Base-by-base conservation (phyloP, 2,329 filamentous ascomycete species). In the Colletotrichum karsti region DNA sequence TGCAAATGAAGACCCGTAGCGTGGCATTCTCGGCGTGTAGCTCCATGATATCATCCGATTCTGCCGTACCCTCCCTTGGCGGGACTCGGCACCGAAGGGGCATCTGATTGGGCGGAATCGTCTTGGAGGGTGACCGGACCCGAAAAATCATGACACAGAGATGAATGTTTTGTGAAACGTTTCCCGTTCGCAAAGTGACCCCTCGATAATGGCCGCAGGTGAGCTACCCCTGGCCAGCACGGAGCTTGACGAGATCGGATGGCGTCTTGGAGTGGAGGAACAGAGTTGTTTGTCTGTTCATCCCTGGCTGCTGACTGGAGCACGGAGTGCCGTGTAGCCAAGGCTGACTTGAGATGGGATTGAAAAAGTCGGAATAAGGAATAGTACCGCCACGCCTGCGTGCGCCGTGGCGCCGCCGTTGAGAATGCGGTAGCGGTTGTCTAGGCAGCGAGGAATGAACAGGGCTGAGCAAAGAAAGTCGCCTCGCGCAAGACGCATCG, bases 101-200 rank as follows among this genome's bases (percentile, higher is more conserved):
- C 7, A 15, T 24, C 24, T 68, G 65, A 68, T 68, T 65, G 65
- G 65, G 7, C 33, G 22, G 22, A n/a, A 26, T 24, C 39, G 39
- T 39, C 37, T 44, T 35, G 54, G 65, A 48, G 37, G n/a, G n/a
- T 41, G 60, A 59, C 53, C 37, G 46, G 65, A 53, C n/a, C 12
- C 30, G 28, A 12, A 39, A 54, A 28, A 26, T 54, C 53, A 68
- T 68, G 60, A 65, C 65, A 68, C 64, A 64, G 44, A 58, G 64
- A 55, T 68, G 64, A 67, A 54, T 64, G 60, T 53, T 65, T 44
- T 67, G 30, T 68, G 65, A 68, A 68, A 68, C 65, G 44, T 54
- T 65, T 48, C 30, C 60, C 60, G 46, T 65, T 68, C 60, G 54
- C 54, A 50, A 58, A 48, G 20, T 30, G 24, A 24, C 44, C 13